Evolutionary conservation across 2,329 filamentous ascomycete genomes (phyloP), one percentile per base, ranked within the genome.

Genomic region (Eutypa lata): DNA sequence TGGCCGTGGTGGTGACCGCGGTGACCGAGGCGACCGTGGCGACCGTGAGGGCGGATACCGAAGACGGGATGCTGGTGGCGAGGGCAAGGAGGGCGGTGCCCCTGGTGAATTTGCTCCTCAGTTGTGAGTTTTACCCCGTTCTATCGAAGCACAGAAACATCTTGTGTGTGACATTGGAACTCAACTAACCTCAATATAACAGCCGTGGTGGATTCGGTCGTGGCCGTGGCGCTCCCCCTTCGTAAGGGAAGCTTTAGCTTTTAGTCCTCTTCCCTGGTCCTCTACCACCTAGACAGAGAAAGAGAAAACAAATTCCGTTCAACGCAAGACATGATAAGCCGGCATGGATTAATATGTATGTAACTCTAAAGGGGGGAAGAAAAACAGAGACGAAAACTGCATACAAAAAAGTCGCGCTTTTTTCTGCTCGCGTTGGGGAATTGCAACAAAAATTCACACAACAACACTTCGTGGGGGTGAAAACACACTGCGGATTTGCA

Each of bases 21-120:
- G 76, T 65, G 83, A 84, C 69, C 87, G 89, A 78, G 89, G 89
- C 67, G 88, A 84, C 69, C 87, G 89, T 78, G 89, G 89, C 67
- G 88, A 90, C 76, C 88, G 89, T 70, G 87, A 91, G 78, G 92
- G 92, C 74, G 90, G 89, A 73, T 96, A 97, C 86, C 84, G 92
- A 77, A 87, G 92, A 77, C 89, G 92, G 72, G 91, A 95, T 71
- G 87, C 85, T 78, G 88, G 86, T 78, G 88, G 86, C 71, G 87
- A 88, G 75, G 83, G 87, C 76, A 95, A 95, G 86, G 91, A 96
- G 81, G 90, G 90, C 71, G 90, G 87, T 82, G 90, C 91, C 74
- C 89, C 91, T 71, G 89, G 90, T 79, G 90, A 91, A 78, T 96
- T 94, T 76, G 87, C 88, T 79, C 91, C 91, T 73, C 86, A 88